Conservation (phyloP, 1,284 basidiomycete genomes). For the Clitocybe nebularis region DNA sequence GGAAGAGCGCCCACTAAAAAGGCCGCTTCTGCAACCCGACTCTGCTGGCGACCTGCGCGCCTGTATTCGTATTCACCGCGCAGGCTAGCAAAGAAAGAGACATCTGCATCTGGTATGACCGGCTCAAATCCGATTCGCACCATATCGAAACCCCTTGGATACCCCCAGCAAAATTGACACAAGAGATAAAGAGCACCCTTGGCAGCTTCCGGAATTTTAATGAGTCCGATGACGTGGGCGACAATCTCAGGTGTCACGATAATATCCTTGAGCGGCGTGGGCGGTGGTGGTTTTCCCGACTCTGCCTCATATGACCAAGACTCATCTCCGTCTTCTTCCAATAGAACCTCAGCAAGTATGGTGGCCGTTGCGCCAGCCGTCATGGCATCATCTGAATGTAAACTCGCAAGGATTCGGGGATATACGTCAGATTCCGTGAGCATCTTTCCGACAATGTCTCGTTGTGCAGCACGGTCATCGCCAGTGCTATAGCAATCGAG, state of each 20-base stretch:
- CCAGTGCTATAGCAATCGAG: constrained; percentile 13
- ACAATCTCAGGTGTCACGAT: constrained; percentile 13
- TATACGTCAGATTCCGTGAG: constrained; percentile 3
- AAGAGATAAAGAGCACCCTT: constrained; percentile 14
- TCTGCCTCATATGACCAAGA: constrained; percentile 15
- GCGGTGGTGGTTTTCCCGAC: constrained; percentile 10
- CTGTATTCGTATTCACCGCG: constrained; percentile 7
- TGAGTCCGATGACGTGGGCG: constrained; percentile 8
- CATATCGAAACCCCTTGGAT: constrained; percentile 13
- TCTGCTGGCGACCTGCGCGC: constrained; percentile 5
- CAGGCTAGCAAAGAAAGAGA: constrained; percentile 14
- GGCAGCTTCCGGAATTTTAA: constrained; percentile 5
- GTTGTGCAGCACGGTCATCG: constrained; percentile 5
- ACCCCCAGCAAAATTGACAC: constrained; percentile 17
- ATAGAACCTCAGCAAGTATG: constrained; percentile 15
- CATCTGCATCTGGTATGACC: constrained; percentile 11
- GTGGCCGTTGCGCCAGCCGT: constrained; percentile 9
- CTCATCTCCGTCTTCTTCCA: constrained; percentile 14
- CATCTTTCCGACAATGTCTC: not conserved
- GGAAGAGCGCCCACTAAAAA: constrained; percentile 14
- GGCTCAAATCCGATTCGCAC: constrained; percentile 12
- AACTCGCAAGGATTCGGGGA: constrained; percentile 7
- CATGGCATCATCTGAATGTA: constrained; percentile 6
- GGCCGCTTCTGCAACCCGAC: constrained; percentile 16
- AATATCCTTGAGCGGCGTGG: constrained; percentile 15